Base-by-base conservation (phyloP, 345 rosid species). In the Cochlearia excelsa region DNA sequence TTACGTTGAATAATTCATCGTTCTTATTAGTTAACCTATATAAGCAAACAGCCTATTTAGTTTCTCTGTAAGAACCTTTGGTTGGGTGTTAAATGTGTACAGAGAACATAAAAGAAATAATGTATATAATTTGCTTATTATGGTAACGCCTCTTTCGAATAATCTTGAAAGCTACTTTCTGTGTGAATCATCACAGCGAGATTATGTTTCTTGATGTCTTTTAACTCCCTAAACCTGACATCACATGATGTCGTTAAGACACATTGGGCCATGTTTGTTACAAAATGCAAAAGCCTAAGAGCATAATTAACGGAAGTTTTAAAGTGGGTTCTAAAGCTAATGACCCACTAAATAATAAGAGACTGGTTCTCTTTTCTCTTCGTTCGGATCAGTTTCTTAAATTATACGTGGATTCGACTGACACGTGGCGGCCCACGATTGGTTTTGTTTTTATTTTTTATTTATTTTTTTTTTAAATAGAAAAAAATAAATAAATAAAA, bases 221-320 rank as follows among this genome's bases (percentile, higher is more conserved):
- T 38, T 26, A 6, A 7, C 30, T 69, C 8, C 27, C 47, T 46
- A 31, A 16, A 51, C 29, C 54, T 48, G 34, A 45, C 54, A 42
- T 34, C 63, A 56, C 68, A 62, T 63, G 74, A 29, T 38, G 46
- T 57, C 30, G 51, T 48, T n/a, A 67, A 51, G 41, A 11, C 51
- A 4, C 7, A 57, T n/a, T 46, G 38, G 30, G 46, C 28, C 46
- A 42, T 29, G 59, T n/a, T 33, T 3, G 26, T 50, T 58, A 6
- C 46, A n/a, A 16, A 58, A 50, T 30, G 53, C 53, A 11, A 42
- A 35, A 35, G 39, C 39, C 39, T 3, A 35, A n/a, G n/a, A n/a
- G n/a, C n/a, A n/a, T n/a, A n/a, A n/a, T n/a, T n/a, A n/a, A n/a
- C n/a, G n/a, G n/a, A n/a, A n/a, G n/a, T n/a, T n/a, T n/a, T n/a